Evolutionary conservation across 2,329 filamentous ascomycete species (phyloP), one percentile per base, ranked within the genome.

Genomic region (Aspergillus novoparasiticus): DNA sequence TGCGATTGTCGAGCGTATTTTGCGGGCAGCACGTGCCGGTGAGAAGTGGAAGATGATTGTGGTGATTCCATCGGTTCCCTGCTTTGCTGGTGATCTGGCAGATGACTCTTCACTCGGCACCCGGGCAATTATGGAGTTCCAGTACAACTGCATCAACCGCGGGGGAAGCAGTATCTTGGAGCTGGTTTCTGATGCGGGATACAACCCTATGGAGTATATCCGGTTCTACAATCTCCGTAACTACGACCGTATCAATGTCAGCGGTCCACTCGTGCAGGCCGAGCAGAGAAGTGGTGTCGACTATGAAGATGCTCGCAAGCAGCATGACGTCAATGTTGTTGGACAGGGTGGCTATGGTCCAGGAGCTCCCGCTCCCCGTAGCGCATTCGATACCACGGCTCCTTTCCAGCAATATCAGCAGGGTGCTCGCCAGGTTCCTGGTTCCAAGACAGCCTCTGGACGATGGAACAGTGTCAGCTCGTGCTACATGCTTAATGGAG

Each of bases 61-160:
- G 58, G 71, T 98, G 23, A 96, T 98, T 57, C 95, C 95, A 1
- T 90, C 92, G 0, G 90, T 99, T 55, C 94, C 95, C 2, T 95
- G 93, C 0, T 99, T 99, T 71, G 94, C 94, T 0, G 94, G 95
- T 53, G 94, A 98, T 73, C 83, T 99, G 41, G 84, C 92, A 60
- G 89, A 94, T 19, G 89, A 94, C 67, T 92, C 91, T 9, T 93
- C 93, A 0, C 87, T 89, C 1, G 94, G 94, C 12, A 98, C 94
- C 0, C 82, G 93, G 54, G 94, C 94, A 12, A 99, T 98, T 72
- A 98, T 99, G 93, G 94, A 98, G 75, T 98, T 96, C 76, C 95
- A 98, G 76, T 99, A 95, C 83, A 96, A 96, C 79, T 96, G 93
- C 0, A 96, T 99, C 70, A 94, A 91, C 75, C 89, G 95, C 48